Percentiles rank a stretch among this genome's conserved stretches.
phyloP scores from a whole-genome alignment of 164 flowering plant genomes.

The Buxus sempervirens region DNA sequence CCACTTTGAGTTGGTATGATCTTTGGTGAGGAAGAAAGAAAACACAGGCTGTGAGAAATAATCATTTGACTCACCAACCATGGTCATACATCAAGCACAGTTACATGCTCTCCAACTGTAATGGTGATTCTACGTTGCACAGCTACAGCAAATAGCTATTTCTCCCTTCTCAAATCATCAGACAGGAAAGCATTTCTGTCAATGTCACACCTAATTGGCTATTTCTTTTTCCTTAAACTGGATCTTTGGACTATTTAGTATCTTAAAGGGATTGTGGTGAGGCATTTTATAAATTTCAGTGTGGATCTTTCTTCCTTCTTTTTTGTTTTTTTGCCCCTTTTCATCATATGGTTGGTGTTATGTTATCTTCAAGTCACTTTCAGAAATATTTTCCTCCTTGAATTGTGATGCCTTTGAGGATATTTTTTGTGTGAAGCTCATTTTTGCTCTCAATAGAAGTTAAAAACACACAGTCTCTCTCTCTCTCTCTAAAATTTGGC shows the following conservation, averaged over 20 bases:
- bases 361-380: conserved; percentile 25
- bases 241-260: too few species aligned
- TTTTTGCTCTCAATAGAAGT: not conserved
- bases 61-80: conserved; percentile 34
- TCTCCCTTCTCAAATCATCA: not conserved
- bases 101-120: conserved; percentile 22
- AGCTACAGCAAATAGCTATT: not conserved
- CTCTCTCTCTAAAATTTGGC: not conserved
- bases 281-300: not conserved
- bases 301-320: conserved; percentile 4
- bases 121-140: conserved; percentile 8
- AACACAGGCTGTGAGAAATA: conserved; percentile 14
- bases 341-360: not conserved
- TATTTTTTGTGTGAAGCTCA: not conserved
- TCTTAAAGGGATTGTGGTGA: too few species aligned
- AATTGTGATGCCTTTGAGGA: not conserved
- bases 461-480: not conserved
- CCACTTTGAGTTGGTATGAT: conserved; percentile 27
- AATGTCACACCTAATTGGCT: not conserved
- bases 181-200: not conserved
- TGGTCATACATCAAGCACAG: conserved; percentile 2
- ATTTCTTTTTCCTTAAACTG: not conserved
- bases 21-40: conserved; percentile 14
- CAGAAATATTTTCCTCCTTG: conserved; percentile 24
- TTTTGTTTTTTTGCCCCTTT: not conserved